Conservation (phyloP, 2,329 filamentous ascomycete genomes). For the Zymoseptoria pseudotritici region DNA sequence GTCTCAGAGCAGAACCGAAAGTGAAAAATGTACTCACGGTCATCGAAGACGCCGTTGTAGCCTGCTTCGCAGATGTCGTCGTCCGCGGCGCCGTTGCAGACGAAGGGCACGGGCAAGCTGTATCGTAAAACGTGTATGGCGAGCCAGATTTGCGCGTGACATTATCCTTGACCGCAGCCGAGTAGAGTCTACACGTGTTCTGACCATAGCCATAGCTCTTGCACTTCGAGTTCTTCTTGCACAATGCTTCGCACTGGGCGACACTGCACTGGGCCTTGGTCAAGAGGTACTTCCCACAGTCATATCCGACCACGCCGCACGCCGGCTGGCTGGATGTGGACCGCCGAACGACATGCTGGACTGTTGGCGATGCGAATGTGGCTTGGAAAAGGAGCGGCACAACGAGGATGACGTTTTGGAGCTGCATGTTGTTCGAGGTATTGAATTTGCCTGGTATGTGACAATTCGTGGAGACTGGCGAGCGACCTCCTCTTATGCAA, state of each 20-base stretch:
- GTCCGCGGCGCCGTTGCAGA: not conserved
- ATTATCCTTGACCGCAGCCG: not conserved
- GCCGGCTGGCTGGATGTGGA: not conserved
- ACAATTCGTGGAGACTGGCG: not conserved
- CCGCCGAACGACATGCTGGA: not conserved
- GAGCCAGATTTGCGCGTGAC: not conserved
- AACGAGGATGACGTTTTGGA: not conserved
- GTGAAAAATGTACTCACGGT: not conserved
- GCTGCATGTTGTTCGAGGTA: not conserved
- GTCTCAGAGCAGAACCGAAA: not conserved
- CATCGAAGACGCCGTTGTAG: not conserved
- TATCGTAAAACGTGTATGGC: constrained; percentile 1
- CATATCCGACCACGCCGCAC: not conserved
- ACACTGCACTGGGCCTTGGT: not conserved
- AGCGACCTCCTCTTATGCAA: not conserved
- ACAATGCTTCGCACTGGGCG: not conserved
- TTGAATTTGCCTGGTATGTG: not conserved
- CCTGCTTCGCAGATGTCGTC: not conserved
- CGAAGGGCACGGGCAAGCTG: not conserved
- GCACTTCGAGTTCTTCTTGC: constrained; percentile 1
- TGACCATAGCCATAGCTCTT: constrained; percentile 1
- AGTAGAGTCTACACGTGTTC: not conserved
- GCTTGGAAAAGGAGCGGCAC: not conserved
- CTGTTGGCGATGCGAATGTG: not conserved
- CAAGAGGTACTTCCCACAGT: not conserved